Conservation (phyloP, 768 basidiomycete genomes). For the Neoboletus subvelutipes region DNA sequence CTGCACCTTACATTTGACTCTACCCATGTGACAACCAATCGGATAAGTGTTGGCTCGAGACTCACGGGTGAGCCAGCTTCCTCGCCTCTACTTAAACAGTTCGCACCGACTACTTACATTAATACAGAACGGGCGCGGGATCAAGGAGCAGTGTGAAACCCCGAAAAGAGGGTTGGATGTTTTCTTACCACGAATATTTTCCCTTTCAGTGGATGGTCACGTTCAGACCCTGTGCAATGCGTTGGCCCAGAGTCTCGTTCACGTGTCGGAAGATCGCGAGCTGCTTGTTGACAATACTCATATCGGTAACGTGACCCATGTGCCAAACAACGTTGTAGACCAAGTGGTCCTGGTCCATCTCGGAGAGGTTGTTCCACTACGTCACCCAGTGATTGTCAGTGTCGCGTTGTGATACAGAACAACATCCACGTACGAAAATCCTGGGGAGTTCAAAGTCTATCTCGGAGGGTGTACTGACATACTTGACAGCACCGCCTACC, state of each 20-base stretch:
- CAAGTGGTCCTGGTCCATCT: constrained; percentile 36
- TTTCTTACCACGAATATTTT: neutral
- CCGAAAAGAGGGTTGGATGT: neutral
- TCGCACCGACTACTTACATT: too few species aligned
- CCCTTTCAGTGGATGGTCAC: constrained; percentile 10
- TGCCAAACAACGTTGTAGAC: constrained; percentile 40
- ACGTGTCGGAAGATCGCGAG: constrained; percentile 39
- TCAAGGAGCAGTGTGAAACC: neutral
- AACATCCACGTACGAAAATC: constrained; percentile 25
- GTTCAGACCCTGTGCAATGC: constrained; percentile 35
- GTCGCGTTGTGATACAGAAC: neutral
- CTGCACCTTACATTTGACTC: too few species aligned
- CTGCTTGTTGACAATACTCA: constrained; percentile 31
- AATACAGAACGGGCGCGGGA: neutral
- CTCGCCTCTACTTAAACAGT: too few species aligned
- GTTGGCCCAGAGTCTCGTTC: constrained; percentile 35
- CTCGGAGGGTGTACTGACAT: constrained; percentile 35
- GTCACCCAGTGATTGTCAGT: neutral
- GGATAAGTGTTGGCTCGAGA: too few species aligned
- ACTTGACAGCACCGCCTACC: constrained; percentile 41
- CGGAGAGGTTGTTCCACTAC: constrained; percentile 36
- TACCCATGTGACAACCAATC: too few species aligned
- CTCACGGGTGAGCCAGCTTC: too few species aligned
- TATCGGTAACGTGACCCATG: constrained; percentile 34
- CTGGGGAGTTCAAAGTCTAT: constrained; percentile 42